A percentile compares a stretch with the other conserved stretches of the same genome.
phyloP scores from a whole-genome alignment of 1,284 basidiomycete genomes.

The Boletus sp. region DNA sequence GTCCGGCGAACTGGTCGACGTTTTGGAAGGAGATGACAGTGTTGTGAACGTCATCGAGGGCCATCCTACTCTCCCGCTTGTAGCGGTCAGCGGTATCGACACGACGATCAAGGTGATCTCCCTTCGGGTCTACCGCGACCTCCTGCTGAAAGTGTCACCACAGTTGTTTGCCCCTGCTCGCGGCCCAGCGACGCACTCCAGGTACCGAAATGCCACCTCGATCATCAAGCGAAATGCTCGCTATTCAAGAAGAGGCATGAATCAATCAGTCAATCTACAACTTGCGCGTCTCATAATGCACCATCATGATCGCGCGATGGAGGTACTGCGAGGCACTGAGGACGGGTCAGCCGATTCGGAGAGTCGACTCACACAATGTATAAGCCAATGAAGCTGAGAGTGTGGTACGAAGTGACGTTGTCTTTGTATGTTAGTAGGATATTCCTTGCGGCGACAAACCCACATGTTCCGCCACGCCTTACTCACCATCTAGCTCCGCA shows the following conservation, averaged over 20 bases:
- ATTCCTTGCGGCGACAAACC: not conserved
- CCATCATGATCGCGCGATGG: slow-evolving; percentile 34
- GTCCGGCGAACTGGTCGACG: slow-evolving; percentile 61
- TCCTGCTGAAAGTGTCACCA: slow-evolving; percentile 4
- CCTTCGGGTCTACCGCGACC: not conserved
- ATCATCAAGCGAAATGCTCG: slow-evolving; percentile 55
- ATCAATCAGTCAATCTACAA: slow-evolving; percentile 25
- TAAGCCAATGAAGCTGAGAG: slow-evolving; percentile 27
- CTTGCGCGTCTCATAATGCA: slow-evolving; percentile 36
- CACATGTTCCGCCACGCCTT: slow-evolving; percentile 14
- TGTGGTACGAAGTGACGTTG: not conserved
- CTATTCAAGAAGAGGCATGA: slow-evolving; percentile 24
- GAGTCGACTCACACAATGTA: slow-evolving; percentile 26
- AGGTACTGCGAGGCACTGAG: slow-evolving; percentile 19
- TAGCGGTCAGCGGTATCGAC: slow-evolving; percentile 90
- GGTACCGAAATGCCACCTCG: slow-evolving; percentile 43
- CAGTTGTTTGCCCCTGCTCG: slow-evolving; percentile 70
- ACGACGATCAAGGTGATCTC: slow-evolving; percentile 74
- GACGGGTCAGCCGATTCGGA: slow-evolving; percentile 20
- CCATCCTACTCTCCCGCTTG: slow-evolving; percentile 75
- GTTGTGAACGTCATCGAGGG: slow-evolving; percentile 88
- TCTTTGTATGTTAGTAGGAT: not conserved
- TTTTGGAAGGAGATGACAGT: slow-evolving; percentile 78
- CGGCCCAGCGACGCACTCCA: slow-evolving; percentile 48
- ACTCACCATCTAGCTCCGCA: slow-evolving; percentile 2